Evolutionary conservation across 2,329 filamentous ascomycete species (phyloP), one percentile per base, ranked within the genome.

Genomic region (Exophiala mesophila): DNA sequence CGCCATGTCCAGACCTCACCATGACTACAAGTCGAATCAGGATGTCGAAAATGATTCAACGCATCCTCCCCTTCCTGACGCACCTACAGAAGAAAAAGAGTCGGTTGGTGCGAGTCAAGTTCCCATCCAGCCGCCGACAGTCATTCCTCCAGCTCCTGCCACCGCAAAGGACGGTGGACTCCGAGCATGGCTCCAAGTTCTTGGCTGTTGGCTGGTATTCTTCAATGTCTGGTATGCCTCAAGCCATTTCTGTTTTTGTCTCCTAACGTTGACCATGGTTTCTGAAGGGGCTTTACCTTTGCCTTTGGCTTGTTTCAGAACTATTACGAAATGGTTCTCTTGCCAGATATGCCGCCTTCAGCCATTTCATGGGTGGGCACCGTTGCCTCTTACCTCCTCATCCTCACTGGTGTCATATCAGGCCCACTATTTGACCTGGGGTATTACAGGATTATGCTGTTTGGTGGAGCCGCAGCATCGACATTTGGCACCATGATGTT

Each of bases 321-420:
- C 4, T 94, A 94, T 62, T 71, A 92, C 38, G 72, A 80, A 26
- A 75, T 68, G 23, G 71, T 94, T 59, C 85, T 94, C 59, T 73
- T 96, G 9, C 70, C 71, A n/a, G 66, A 69, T 19, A 82, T 87
- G 59, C 77, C 70, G 45, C 78, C 84, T 42, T 80, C 83, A 24
- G 78, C 76, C 5, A 80, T 92, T 20, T 86, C 86, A 9, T 95
- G 88, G 88, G 86, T 96, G 50, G 92, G 92, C 57, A 83, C 83
- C 41, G 67, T 94, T 34, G 92, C 88, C 58, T 78, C 85, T 6
- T 92, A 92, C 55, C 67, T 94, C 13, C 77, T 82, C 41, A 92
- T 95, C 63, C 84, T 89, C 57, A 81, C 86, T 38, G 88, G 88
- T 23, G 74, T 94, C 21, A 88, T 90, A 54, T 80, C 92, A 36